Conservation (phyloP, 192 early-diverging fungal species). For the Linnemannia hyalina region DNA sequence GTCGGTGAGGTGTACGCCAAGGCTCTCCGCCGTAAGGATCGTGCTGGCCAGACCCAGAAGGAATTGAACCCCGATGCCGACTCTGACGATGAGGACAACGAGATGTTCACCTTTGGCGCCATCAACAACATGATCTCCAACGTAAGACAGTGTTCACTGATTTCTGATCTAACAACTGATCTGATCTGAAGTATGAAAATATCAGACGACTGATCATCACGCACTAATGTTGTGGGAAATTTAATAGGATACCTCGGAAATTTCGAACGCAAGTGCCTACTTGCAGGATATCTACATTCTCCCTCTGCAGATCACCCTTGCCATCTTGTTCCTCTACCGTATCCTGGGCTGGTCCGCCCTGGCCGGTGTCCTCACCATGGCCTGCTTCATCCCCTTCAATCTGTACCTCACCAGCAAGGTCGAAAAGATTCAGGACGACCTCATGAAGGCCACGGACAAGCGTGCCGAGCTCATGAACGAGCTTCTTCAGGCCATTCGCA, state of each 20-base stretch:
- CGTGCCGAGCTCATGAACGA: conserved; percentile 77
- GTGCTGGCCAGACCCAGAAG: conserved; percentile 62
- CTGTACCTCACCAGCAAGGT: conserved; percentile 61
- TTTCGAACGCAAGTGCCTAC: conserved; percentile 58
- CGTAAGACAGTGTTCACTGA: conserved; percentile 10
- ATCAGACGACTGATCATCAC: not conserved
- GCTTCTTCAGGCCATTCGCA: conserved; percentile 62
- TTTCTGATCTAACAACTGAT: not conserved
- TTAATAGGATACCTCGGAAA: conserved; percentile 61
- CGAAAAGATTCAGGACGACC: conserved; percentile 68
- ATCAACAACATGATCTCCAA: conserved; percentile 57
- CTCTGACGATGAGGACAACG: conserved; percentile 52
- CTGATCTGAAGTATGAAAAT: not conserved
- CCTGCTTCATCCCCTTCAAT: conserved; percentile 64
- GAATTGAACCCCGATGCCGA: conserved; percentile 34
- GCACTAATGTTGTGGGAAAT: not conserved
- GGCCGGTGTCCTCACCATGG: conserved; percentile 80
- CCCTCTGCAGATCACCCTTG: conserved; percentile 76
- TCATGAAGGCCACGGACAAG: conserved; percentile 74
- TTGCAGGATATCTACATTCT: conserved; percentile 68
- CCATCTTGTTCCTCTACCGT: conserved; percentile 76
- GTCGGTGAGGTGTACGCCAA: conserved; percentile 74
- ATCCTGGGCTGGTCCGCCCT: conserved; percentile 87
- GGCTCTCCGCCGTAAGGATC: conserved; percentile 71
- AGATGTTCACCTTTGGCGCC: conserved; percentile 52